Evolutionary conservation across 2,329 filamentous ascomycete species (phyloP), one percentile per base, ranked within the genome.

Genomic region (Fusarium albidum): DNA sequence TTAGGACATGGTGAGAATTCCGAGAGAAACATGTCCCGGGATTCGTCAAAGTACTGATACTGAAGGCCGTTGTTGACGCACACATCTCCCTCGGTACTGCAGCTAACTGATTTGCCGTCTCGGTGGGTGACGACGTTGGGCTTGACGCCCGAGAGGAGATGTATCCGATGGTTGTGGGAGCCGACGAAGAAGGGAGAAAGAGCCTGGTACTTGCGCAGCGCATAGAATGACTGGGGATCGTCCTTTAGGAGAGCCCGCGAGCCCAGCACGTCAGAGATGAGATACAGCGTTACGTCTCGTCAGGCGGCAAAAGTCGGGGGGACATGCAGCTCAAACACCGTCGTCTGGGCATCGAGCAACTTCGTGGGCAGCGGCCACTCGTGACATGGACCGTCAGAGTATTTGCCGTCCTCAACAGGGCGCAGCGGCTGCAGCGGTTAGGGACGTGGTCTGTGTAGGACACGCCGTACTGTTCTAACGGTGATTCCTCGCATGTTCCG

Each of bases 281-380:
- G 26, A 40, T 71, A 78, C 0, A 73, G 50, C 0, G 79, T 82
- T 2, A 65, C 56, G 49, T 85, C 78, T 13, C 83, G 71, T 83
- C 83, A 87, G 2, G 59, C 39, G 0, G 63, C 63, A 28, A 82
- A 79, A 1, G 10, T n/a, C 0, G 10, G 0, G 0, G 83, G 83
- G 0, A 77, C 52, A 0, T 57, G 49, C 0, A 87, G 69, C 55
- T 87, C 84, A 29, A 87, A 87, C 0, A 87, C 73, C 0, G 75
- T 75, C 0, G 80, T 69, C 55, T 82, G 78, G 0, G 75, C 75
- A 12, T 72, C 25, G 0, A 57, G n/a, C 0, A 35, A 1, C 1
- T 72, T 13, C 0, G 34, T 26, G 0, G 82, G 78, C 0, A 87
- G 69, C 0, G 84, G 83, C 82, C 82, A 87, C 61, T 88, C 85